Base-by-base conservation (phyloP, 805 yeast genomes). In the Sugiyamaella boreocaroliniensis region DNA sequence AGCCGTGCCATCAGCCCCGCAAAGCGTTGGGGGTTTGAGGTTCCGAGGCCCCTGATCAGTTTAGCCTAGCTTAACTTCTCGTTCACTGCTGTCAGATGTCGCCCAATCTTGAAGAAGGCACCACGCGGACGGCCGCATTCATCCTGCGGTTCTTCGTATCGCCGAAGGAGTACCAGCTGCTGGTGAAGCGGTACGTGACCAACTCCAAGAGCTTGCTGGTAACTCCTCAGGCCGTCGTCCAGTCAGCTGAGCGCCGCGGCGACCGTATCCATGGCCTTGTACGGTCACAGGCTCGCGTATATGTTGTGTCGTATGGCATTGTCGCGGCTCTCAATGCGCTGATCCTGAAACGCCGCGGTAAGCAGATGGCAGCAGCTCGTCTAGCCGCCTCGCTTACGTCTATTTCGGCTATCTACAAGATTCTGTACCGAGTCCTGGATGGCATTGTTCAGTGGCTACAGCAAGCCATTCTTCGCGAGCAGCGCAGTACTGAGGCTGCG, bases 211-310 rank as follows among this genome's bases (percentile, higher is more conserved):
- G 29, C 10, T 29, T 43, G 40, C 48, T 47, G 15, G 51, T 45
- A 16, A n/a, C 54, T 11, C 16, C 48, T n/a, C 48, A 55, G 12
- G 34, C 53, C 37, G 49, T 54, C 22, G 40, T 45, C 40, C 18
- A 34, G 43, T 50, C 58, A 43, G 52, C 56, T 15, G 26, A 29
- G 29, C 41, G 15, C 34, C 14, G 41, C 20, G 54, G 58, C 19
- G 55, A 55, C 54, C 41, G 29, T 26, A n/a, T 54, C 45, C 62
- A 57, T 45, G 53, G 50, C n/a, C 43, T 55, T 22, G 57, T 58
- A 45, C 55, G 64, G 16, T 52, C 56, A 40, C 61, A 60, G 46
- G 47, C 53, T 19, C 55, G 64, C 43, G 56, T 63, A 20, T 58
- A 55, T 43, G 48, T 52, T 16, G 55, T 49, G 26, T 49, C 58